Percentiles rank a stretch among this genome's conserved stretches.
These are phyloP conservation scores for Salix koriyanagi DNA, from an alignment of 345 rosid species.

Conservation along the genomic window DNA sequence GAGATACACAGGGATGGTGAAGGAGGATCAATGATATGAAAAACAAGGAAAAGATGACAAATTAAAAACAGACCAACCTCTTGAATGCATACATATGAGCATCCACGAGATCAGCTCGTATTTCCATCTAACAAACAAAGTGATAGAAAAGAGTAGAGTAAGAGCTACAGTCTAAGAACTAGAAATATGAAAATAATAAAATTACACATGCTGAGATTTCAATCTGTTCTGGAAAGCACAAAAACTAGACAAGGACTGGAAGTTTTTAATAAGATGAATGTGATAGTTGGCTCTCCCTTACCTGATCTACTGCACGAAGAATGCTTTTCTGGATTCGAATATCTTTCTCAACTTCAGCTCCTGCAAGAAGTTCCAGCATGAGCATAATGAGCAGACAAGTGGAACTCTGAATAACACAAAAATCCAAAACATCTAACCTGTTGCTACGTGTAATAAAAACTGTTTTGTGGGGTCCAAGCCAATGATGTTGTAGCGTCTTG, in stretches of 20 bases:
- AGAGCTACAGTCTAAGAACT: not conserved
- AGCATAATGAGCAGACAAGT: slow-evolving; percentile 6
- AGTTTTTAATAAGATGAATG: not conserved
- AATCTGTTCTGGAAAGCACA: not conserved
- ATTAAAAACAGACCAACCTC: slow-evolving; percentile 45
- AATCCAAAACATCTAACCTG: slow-evolving; percentile 43
- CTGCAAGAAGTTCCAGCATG: slow-evolving; percentile 34
- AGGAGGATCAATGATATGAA: not conserved
- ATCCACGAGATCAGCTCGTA: slow-evolving; percentile 92
- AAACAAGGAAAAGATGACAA: slow-evolving; percentile 6
- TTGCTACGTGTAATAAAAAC: slow-evolving; percentile 72
- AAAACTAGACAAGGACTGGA: not conserved
- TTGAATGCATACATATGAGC: slow-evolving; percentile 95
- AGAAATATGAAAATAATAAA: not conserved
- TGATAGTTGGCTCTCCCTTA: slow-evolving; percentile 27
- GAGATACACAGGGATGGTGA: not conserved
- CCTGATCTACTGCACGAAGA: slow-evolving; percentile 87
- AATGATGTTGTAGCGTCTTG: slow-evolving; percentile 61
- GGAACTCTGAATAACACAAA: not conserved
- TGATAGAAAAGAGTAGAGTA: slow-evolving; percentile 20
- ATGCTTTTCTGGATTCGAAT: slow-evolving; percentile 62
- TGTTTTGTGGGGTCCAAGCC: slow-evolving; percentile 77
- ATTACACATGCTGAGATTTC: not conserved
- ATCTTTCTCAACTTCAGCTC: slow-evolving; percentile 79
- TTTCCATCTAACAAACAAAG: slow-evolving; percentile 62